Evolutionary conservation across 257 asterid species (phyloP), one percentile per base, ranked within the genome.

Genomic region (Solanum neorickii): DNA sequence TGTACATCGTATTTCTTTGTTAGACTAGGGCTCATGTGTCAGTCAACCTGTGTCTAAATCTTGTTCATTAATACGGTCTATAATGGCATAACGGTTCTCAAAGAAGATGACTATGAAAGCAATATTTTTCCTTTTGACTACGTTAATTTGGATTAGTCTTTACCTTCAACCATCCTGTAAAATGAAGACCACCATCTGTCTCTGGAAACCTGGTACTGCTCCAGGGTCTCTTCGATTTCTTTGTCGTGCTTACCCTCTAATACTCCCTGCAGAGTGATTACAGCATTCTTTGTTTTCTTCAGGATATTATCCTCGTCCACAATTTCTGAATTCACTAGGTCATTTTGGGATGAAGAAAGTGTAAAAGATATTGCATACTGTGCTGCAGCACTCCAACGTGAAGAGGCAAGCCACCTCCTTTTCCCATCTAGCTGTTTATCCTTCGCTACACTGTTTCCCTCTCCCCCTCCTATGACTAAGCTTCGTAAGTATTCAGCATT

Each of bases 111-210:
- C 88, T 70, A 80, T 47, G 75, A 23, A 74, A 84, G 56, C 46
- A 33, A 25, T n/a, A 31, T 2, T 12, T 49, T 72, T 41, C 42
- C 31, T 75, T 33, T 47, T 37, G 33, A 35, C 75, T 49, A 37
- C 5, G 23, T 69, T 72, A 9, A 42, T 35, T 59, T 7, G 44
- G 7, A 86, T 56, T 14, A 47, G 46, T 46, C 47, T 52, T 60
- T 91, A 97, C 99, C 99, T 97, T 97, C 98, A 49, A 96, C 91
- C 94, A 95, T 89, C 90, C 88, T 93, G 94, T 97, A 95, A 31
- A 97, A 93, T 75, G 98, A 88, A 3, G 98, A 94, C 99, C 99
- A 97, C 99, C 99, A 97, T 86, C 98, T 87, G 52, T 95, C 98
- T 85, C 92, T 82, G 11, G 99, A 90, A 88, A 97, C 94, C 86